These are phyloP conservation scores for Epichloe hybrida DNA, from an alignment of 2,329 filamentous ascomycete genomes.

Conservation along the genomic window DNA sequence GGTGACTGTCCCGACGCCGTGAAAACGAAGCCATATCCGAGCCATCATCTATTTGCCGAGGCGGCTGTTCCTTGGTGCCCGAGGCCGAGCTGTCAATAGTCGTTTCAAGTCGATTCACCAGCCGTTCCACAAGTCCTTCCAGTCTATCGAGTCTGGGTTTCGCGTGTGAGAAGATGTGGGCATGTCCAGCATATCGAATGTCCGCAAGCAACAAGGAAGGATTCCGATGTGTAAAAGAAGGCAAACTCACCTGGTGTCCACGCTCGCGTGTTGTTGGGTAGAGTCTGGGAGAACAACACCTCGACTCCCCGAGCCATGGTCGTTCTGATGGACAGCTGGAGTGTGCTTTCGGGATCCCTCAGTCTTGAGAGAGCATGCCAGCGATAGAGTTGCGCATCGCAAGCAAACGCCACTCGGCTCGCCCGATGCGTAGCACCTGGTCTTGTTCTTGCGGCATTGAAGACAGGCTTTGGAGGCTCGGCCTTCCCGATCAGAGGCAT, in stretches of 20 bases:
- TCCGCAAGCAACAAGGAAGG: no score
- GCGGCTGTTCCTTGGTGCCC: neutral
- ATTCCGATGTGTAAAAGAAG: neutral
- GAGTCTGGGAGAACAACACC: neutral
- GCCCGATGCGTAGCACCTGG: slow-evolving; percentile 12
- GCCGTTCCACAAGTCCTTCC: neutral
- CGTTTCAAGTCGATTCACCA: neutral
- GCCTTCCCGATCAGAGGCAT: slow-evolving; percentile 13
- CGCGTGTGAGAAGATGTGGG: no score
- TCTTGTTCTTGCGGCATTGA: slow-evolving; percentile 14
- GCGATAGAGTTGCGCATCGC: slow-evolving; percentile 13
- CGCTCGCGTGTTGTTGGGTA: neutral
- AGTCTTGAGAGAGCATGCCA: slow-evolving; percentile 10
- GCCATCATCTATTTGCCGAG: neutral
- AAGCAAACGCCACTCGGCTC: slow-evolving; percentile 9
- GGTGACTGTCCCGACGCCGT: neutral
- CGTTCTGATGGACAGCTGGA: neutral
- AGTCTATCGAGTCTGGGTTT: neutral
- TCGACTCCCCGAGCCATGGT: neutral
- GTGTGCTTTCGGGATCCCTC: neutral
- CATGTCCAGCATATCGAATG: no score
- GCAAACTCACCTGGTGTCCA: neutral
- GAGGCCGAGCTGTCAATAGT: neutral
- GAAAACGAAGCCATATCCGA: neutral
- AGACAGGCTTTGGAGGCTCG: slow-evolving; percentile 15